Evolutionary conservation across 306 rosid species (phyloP).

Genomic region (Fagus sylvatica): DNA sequence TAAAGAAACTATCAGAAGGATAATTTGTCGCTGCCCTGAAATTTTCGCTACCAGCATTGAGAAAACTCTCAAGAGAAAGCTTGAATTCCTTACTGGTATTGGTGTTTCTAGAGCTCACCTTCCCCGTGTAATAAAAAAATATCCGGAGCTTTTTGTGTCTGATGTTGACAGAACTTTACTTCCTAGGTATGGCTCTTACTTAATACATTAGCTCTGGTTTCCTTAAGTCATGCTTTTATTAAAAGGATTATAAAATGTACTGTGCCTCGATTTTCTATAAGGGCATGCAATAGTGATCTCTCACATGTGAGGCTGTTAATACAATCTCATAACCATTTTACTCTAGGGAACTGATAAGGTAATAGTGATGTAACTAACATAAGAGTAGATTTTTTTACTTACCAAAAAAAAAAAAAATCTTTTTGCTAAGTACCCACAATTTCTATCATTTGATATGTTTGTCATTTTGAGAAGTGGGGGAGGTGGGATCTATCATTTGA

Average conservation of each 20-base stretch:
- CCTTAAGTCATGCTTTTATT: neutral
- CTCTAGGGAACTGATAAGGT: too few relatives aligned
- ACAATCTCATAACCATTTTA: too few relatives aligned
- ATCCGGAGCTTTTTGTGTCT: conserved; percentile 78
- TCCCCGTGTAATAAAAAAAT: conserved; percentile 73
- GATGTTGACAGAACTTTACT: conserved; percentile 62
- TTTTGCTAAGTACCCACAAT: too few relatives aligned
- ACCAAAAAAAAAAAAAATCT: too few relatives aligned
- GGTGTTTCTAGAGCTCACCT: conserved; percentile 54
- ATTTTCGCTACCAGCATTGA: conserved; percentile 66
- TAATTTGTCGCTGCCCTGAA: conserved; percentile 82
- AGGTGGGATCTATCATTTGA: neutral
- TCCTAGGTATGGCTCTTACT: conserved; percentile 57
- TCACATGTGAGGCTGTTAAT: too few relatives aligned
- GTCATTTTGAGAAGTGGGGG: neutral
- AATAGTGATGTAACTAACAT: too few relatives aligned
- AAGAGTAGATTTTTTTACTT: too few relatives aligned
- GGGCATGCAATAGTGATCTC: too few relatives aligned
- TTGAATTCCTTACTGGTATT: conserved; percentile 61
- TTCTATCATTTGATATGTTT: neutral
- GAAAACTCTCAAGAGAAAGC: conserved; percentile 64
- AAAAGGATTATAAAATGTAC: neutral
- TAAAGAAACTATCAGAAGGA: conserved; percentile 54
- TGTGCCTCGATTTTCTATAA: too few relatives aligned
- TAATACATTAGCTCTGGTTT: neutral